Evolutionary conservation across 768 basidiomycete genomes (phyloP), one percentile per base, ranked within the genome.

Genomic region (Lactarius indigo): DNA sequence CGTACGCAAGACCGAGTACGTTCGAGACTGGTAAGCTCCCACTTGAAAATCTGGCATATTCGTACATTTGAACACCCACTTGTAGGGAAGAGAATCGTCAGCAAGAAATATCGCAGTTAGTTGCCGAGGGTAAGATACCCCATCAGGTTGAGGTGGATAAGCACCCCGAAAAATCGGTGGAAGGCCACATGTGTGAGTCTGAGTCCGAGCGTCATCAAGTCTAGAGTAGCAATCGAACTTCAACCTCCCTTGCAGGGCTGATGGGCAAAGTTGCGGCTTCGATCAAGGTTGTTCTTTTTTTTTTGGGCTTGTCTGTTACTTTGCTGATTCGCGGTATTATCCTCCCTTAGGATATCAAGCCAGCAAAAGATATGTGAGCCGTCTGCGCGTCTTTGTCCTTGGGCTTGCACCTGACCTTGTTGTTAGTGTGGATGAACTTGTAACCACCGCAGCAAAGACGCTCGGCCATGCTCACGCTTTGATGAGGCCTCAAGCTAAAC

Each of bases 241-340:
- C 61, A 37, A 20, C 55, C 13, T 20, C 50, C 47, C 42, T 57
- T 20, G 30, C 59, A 90, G 89, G 88, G 87, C 74, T 91, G 26
- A 91, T 91, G 88, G 90, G 90, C 23, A 87, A 85, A 69, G 88
- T 91, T 2, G 90, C 89, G 30, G 90, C 85, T 28, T 82, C 87
- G 28, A 88, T 92, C 67, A 80, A 84, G 58, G 85, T 23, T 33
- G 56, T 52, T n/a, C 12, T 52, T 41, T 18, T 47, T 26, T 54
- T 39, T 20, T 47, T 15, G 3, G 26, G 13, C 33, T 17, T n/a
- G n/a, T 23, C 52, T 44, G 33, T 68, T 39, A 26, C 18, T 59
- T 37, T 63, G 39, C 66, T 71, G 30, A 70, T 57, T 35, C 35
- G 31, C 35, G 18, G 58, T 50, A 7, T 13, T 20, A 8, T 64